These are phyloP conservation scores for Solanum lycopersicoides DNA, from an alignment of 257 asterid genomes.

Conservation along the genomic window DNA sequence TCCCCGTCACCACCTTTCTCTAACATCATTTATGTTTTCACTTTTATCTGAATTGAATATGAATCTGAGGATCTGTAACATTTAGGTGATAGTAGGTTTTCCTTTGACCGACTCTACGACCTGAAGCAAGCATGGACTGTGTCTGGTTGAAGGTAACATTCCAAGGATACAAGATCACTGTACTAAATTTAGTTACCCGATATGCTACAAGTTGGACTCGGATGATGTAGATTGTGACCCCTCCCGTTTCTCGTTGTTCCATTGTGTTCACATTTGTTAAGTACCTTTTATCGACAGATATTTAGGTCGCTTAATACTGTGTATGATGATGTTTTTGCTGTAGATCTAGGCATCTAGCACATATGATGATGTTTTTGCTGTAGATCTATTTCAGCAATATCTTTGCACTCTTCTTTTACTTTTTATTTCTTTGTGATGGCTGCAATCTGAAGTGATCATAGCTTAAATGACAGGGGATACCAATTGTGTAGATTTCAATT, in stretches of 20 bases:
- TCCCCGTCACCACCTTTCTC: background rate
- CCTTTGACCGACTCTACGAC: background rate
- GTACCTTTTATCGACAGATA: background rate
- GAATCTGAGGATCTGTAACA: background rate
- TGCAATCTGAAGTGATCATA: background rate
- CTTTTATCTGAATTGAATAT: background rate
- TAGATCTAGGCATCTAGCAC: background rate
- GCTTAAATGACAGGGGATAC: background rate
- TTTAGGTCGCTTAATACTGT: background rate
- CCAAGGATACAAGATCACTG: background rate
- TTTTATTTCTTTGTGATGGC: background rate
- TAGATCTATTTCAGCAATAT: background rate
- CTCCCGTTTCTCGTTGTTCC: background rate
- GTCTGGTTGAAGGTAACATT: background rate
- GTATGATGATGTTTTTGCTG: background rate
- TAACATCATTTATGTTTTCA: background rate
- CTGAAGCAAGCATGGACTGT: background rate
- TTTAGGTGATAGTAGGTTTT: background rate
- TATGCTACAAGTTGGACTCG: background rate
- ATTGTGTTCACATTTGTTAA: background rate
- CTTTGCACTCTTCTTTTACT: too few relatives aligned
- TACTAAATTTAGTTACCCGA: background rate
- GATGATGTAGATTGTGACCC: background rate
- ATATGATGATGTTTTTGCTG: background rate
- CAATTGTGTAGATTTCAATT: rapidly evolving